These are phyloP conservation scores for Solanum sejunctum DNA, from an alignment of 257 asterid genomes.

Conservation along the genomic window DNA sequence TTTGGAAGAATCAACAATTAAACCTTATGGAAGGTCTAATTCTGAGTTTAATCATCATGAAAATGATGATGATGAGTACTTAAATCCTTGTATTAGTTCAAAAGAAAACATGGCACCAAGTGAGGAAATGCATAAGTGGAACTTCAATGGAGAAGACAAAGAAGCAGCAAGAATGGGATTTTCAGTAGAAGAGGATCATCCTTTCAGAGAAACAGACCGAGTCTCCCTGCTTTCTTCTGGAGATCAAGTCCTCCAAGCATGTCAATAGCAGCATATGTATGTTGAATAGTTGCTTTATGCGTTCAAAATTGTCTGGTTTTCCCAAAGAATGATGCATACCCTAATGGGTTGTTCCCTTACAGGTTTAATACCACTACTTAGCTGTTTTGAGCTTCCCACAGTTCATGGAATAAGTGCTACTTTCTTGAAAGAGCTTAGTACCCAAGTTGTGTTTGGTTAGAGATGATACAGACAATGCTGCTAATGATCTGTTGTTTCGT, in stretches of 20 bases:
- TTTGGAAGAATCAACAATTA: constrained; percentile 16
- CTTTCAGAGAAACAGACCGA: constrained; percentile 29
- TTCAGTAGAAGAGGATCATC: constrained; percentile 31
- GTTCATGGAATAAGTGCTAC: neutral
- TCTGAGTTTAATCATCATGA: constrained; percentile 39
- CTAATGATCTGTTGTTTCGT: neutral
- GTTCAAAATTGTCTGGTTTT: neutral
- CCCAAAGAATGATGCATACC: neutral
- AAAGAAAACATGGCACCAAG: constrained; percentile 44
- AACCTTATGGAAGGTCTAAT: constrained; percentile 35
- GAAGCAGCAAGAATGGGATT: neutral
- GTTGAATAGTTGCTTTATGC: neutral
- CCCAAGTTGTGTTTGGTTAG: too few species aligned
- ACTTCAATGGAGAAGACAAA: constrained; percentile 11
- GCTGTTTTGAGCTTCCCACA: neutral
- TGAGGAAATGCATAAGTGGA: constrained; percentile 13
- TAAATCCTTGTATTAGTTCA: constrained; percentile 3
- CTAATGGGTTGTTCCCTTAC: neutral
- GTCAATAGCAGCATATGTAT: neutral
- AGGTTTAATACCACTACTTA: neutral
- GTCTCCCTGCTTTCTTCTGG: constrained; percentile 39
- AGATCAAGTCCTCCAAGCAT: constrained; percentile 20
- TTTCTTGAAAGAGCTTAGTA: neutral
- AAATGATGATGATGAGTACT: constrained; percentile 7
- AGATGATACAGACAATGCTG: neutral